Evolutionary conservation across 2,329 filamentous ascomycete species (phyloP).

Genomic region (Fusarium nelsonii): DNA sequence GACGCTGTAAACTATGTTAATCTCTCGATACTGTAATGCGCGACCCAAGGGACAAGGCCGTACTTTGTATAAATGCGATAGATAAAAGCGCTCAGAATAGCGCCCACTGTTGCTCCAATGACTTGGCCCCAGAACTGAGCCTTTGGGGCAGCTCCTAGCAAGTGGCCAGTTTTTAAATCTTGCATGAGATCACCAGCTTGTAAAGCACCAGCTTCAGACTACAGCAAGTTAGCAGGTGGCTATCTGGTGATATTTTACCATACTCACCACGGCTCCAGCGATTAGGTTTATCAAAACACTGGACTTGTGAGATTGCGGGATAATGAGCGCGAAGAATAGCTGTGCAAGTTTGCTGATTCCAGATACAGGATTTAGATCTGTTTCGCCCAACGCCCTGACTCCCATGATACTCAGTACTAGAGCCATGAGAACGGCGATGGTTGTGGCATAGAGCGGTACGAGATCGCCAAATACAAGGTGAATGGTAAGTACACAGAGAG

Average conservation of each 20-base stretch:
- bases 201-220: slow-evolving; percentile 74
- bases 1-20: slow-evolving; percentile 63
- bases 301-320: slow-evolving; percentile 82
- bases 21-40: background rate
- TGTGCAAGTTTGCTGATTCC: slow-evolving; percentile 98
- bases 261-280: slow-evolving; percentile 80
- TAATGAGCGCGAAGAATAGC: slow-evolving; percentile 91
- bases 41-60: slow-evolving; percentile 35
- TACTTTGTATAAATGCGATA: slow-evolving; percentile 86
- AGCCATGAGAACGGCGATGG: slow-evolving; percentile 86
- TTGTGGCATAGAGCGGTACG: slow-evolving; percentile 80
- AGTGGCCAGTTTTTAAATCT: slow-evolving; percentile 94
- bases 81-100: slow-evolving; percentile 85
- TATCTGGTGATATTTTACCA: background rate
- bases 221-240: slow-evolving; percentile 12
- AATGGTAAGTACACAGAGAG: slow-evolving; percentile 84
- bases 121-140: slow-evolving; percentile 98
- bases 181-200: slow-evolving; percentile 98
- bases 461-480: slow-evolving; percentile 85
- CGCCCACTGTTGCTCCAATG: slow-evolving; percentile 87
- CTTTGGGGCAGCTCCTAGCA: slow-evolving; percentile 90
- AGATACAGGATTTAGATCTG: slow-evolving; percentile 94
- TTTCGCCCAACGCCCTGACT: slow-evolving; percentile 78
- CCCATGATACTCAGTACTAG: slow-evolving; percentile 82
- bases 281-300: slow-evolving; percentile 96